A percentile compares a stretch with the other conserved stretches of the same genome.
Evolutionary conservation across 2,329 filamentous ascomycete species (phyloP).

Genomic region (Polytolypa hystricis): DNA sequence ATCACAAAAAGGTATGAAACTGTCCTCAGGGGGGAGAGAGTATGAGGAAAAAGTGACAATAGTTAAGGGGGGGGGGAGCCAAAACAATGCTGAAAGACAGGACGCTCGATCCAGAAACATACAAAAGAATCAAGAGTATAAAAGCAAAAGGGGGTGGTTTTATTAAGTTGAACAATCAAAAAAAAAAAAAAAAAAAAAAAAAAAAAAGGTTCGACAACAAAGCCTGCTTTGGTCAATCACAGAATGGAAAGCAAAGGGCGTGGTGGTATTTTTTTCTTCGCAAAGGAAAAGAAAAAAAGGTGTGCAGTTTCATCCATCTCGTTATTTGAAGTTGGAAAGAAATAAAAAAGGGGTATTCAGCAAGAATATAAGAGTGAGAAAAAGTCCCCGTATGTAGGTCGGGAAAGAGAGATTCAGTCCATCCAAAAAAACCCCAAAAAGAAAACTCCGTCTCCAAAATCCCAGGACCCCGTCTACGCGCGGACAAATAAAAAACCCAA

Average conservation of each 20-base stretch:
- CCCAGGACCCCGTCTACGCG: not conserved
- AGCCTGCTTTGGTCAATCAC: constrained; percentile 37
- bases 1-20: too few species aligned
- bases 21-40: too few species aligned
- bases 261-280: too few species aligned
- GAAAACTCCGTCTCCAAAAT: constrained; percentile 1
- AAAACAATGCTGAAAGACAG: too few species aligned
- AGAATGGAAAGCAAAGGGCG: too few species aligned
- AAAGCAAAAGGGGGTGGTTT: not conserved
- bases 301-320: too few species aligned
- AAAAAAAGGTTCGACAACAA: constrained; percentile 22
- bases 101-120: too few species aligned
- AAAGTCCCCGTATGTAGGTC: constrained; percentile 1
- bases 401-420: not conserved
- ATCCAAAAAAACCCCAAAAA: not conserved
- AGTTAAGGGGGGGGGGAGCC: too few species aligned
- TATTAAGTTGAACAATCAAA: not conserved
- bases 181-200: constrained; percentile 8
- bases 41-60: too few species aligned
- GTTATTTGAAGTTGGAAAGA: too few species aligned
- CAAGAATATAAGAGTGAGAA: not conserved
- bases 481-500: not conserved
- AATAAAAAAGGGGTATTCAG: too few species aligned
- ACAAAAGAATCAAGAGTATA: not conserved
- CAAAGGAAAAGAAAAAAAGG: too few species aligned